Evolutionary conservation across 129 eudicot genomes (phyloP), one percentile per base, ranked within the genome.

Genomic region (Scalesia atractyloides): DNA sequence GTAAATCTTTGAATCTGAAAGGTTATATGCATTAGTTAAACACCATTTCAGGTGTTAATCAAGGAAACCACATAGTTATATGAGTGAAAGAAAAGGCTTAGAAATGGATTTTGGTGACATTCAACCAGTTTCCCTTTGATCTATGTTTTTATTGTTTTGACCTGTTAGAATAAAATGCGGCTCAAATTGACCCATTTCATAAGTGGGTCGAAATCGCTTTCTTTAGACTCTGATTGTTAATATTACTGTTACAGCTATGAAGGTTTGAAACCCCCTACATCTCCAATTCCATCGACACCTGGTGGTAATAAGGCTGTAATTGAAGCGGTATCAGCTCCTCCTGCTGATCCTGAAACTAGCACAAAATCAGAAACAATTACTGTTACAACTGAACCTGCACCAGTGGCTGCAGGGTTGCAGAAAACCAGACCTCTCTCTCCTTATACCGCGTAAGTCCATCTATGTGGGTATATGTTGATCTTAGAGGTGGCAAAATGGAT

Each of bases 201-300:
- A 59, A 62, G 48, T 36, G 49, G 49, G 15, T 63, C 8, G 14
- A 63, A 63, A 37, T 63, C 7, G 1, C 68, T 36, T 33, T 46
- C 22, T 61, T 36, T 30, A 37, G 48, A 8, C 11, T 63, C 49
- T 30, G 24, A 33, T 11, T 79, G 65, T 48, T 78, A 41, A 52
- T 49, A 5, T 71, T 64, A 24, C 41, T 48, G 48, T 49, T 49
- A 18, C 84, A 90, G 94, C 20, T 91, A 91, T 65, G 97, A 84
- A 59, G 93, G 88, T 73, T 68, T 88, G 77, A 91, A 88, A 75
- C 93, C 97, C 72, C 97, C 97, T 6, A 73, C 67, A 20, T 91
- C 97, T 22, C 96, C 97, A 2, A 75, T 46, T 77, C 96, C 96
- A 22, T 78, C 77, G 15, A 70, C 87, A 46, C 85, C 92, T 65